Conservation (phyloP, 2,329 filamentous ascomycete genomes). For the Neofusicoccum laricinum region DNA sequence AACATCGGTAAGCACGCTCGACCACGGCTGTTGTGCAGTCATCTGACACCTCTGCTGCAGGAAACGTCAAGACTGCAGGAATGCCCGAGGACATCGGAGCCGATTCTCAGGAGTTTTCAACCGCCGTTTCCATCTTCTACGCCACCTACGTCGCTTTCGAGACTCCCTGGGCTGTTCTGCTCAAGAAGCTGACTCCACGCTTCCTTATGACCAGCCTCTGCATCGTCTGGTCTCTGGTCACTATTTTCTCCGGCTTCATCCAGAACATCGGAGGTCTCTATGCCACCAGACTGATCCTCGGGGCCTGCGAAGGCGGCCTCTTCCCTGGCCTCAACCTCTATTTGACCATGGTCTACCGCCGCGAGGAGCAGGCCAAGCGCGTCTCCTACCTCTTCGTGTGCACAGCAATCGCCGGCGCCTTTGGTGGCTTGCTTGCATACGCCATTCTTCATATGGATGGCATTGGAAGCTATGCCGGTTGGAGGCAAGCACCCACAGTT, state of each 20-base stretch:
- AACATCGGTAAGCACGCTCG: constrained; percentile 44
- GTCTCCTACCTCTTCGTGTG: constrained; percentile 42
- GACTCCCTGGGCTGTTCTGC: constrained; percentile 45
- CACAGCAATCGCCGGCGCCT: constrained; percentile 29
- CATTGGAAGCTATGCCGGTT: constrained; percentile 43
- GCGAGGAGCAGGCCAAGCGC: constrained; percentile 41
- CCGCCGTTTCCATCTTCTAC: constrained; percentile 52
- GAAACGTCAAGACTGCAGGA: constrained; percentile 48
- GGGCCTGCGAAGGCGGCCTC: constrained; percentile 25
- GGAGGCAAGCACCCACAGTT: constrained; percentile 22
- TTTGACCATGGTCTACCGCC: constrained; percentile 40
- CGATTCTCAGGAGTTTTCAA: constrained; percentile 43
- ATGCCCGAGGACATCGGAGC: constrained; percentile 47
- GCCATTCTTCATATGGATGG: constrained; percentile 45
- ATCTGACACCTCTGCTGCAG: constrained; percentile 22
- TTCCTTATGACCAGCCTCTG: constrained; percentile 40
- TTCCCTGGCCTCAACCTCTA: constrained; percentile 42
- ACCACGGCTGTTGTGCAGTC: background rate
- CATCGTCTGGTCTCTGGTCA: constrained; percentile 49
- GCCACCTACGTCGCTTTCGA: constrained; percentile 52
- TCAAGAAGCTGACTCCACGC: constrained; percentile 46
- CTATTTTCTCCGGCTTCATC: constrained; percentile 49
- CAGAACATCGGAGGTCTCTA: constrained; percentile 41
- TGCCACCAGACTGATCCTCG: constrained; percentile 36
- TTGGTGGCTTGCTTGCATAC: constrained; percentile 41